Evolutionary conservation across 2,329 filamentous ascomycete genomes (phyloP), one percentile per base, ranked within the genome.

Genomic region (Claviceps quebecensis): DNA sequence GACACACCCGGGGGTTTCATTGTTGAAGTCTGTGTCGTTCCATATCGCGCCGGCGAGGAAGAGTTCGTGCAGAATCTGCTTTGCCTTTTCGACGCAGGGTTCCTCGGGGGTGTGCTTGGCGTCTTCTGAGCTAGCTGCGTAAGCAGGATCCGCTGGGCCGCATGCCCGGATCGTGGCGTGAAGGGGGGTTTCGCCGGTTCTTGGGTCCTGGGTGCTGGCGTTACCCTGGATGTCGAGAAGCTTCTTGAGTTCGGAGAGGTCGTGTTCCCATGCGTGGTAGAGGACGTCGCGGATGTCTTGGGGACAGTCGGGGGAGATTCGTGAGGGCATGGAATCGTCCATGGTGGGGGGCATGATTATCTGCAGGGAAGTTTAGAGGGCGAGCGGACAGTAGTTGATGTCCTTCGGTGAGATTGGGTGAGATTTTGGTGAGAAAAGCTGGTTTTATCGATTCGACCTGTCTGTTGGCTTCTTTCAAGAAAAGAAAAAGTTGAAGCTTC

Each of bases 1-100:
- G 44, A 96, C 72, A 65, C 91, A 97, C 7, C 89, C 93, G 0
- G 93, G 89, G 3, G 93, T 97, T 73, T 97, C 91, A 60, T 88
- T 78, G 59, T 87, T 84, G 57, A 74, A 70, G 66, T 97, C 88
- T 52, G 97, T 73, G 65, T 96, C 90, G 69, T 98, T 98, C 93
- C 93, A 98, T 59, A 97, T 96, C 11, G 88, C 93, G 36, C 93
- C 93, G 58, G 86, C 84, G 61, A 90, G 77, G 54, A 97, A 81
- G 7, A 97, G 75, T 61, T 93, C 78, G 58, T 79, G 77, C 4
- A 96, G 72, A 0, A 84, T 83, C 49, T 81, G 78, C 51, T 77
- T 75, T 2, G 82, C 86, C 40, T 78, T 77, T 46, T 82, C 77
- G 36, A 85, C 65, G 26, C 67, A 63, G 50, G 68, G 59, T 26